Evolutionary conservation across 2,329 filamentous ascomycete genomes (phyloP), one percentile per base, ranked within the genome.

Genomic region (Alternaria angustiovoidea): DNA sequence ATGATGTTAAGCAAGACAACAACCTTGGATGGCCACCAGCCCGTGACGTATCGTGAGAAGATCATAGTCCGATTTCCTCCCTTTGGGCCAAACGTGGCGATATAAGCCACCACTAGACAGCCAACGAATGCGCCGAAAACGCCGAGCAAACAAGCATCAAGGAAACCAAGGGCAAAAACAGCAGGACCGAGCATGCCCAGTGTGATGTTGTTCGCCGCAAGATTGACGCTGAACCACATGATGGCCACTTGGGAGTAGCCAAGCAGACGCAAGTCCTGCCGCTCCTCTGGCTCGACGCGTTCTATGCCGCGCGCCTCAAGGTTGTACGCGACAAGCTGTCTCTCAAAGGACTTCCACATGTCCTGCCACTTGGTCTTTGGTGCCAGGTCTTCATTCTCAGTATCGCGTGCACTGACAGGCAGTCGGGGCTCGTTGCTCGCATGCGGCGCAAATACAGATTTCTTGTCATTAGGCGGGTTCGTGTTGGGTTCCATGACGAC

Each of bases 1-100:
- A 90, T 83, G 47, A 90, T 79, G 68, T 89, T 89, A 58, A 90
- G 78, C 22, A 89, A 68, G 14, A 88, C 87, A 34, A 89, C 83
- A 7, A 90, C 75, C 74, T 89, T 89, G 53, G 85, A 85, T 1
- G 87, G 87, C 81, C 85, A 89, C 85, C 86, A 89, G 7, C 88
- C 88, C 84, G 89, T 89, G 18, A 84, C 80, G 68, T 87, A 89
- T 22, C 52, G 51, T 7, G 84, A 82, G 62, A 86, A 82, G 26
- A 86, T 83, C 84, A 89, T 84, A 47, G 87, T 89, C 53, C 88
- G 80, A 66, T 88, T 87, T 4, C 88, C 88, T 62, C 84, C 87
- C 57, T 82, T 75, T 1, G 87, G 86, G 0, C 88, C 88, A 79
- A 87, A 89, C 0, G 85, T 88, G 18, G 87, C 86, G 58, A 86